Evolutionary conservation across 2,329 filamentous ascomycete genomes (phyloP).

Genomic region (Clonostachys chloroleuca): DNA sequence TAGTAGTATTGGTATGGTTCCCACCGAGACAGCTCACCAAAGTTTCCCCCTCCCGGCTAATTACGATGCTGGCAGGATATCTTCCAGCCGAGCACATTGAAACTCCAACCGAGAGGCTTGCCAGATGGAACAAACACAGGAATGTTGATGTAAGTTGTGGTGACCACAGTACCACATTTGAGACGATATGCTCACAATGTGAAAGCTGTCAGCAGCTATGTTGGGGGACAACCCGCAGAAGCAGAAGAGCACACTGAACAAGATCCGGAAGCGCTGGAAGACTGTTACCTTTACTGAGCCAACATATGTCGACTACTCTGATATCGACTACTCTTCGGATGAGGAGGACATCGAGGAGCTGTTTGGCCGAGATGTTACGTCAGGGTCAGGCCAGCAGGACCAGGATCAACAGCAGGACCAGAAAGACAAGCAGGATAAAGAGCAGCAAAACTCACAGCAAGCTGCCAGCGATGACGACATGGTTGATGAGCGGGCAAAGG

Average conservation of each 20-base stretch:
- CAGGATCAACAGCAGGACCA: slow-evolving; percentile 19
- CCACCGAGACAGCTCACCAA: background rate
- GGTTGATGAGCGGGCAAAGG: slow-evolving; percentile 48
- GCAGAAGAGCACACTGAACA: slow-evolving; percentile 76
- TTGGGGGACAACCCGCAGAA: slow-evolving; percentile 67
- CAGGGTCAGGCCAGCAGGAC: slow-evolving; percentile 8
- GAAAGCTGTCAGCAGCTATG: slow-evolving; percentile 57
- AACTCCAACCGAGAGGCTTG: slow-evolving; percentile 90
- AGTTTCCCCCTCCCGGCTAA: slow-evolving; percentile 10
- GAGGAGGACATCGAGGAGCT: slow-evolving; percentile 52
- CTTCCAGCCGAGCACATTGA: slow-evolving; percentile 97
- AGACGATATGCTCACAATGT: slow-evolving; percentile 7
- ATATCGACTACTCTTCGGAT: slow-evolving; percentile 80
- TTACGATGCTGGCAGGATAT: slow-evolving; percentile 59
- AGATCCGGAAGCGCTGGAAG: slow-evolving; percentile 80
- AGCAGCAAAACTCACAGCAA: slow-evolving; percentile 20
- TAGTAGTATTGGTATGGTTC: slow-evolving; percentile 72
- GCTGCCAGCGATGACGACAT: slow-evolving; percentile 19
- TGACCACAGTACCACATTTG: background rate
- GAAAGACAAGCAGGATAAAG: slow-evolving; percentile 12
- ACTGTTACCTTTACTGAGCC: slow-evolving; percentile 82
- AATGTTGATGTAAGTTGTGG: slow-evolving; percentile 80
- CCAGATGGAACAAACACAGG: slow-evolving; percentile 92
- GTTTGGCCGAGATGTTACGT: slow-evolving; percentile 24
- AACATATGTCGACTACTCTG: slow-evolving; percentile 84